phyloP scores from a whole-genome alignment of 1,139 yeast genomes.

The Yamadazyma friedrichii region DNA sequence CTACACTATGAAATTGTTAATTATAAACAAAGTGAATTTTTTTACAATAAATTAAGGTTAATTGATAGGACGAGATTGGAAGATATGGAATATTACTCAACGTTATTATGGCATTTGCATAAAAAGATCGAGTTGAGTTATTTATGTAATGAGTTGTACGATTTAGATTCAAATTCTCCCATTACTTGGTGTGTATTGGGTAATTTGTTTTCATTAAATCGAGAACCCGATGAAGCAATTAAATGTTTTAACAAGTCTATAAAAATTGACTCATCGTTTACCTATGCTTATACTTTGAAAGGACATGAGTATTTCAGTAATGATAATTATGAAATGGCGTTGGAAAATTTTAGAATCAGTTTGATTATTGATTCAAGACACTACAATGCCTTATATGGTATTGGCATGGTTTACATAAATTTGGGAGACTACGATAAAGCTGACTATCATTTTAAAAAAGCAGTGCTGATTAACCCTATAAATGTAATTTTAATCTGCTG shows the following conservation, averaged over 20 bases:
- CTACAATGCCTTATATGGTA: constrained; percentile 93
- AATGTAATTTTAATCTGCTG: constrained; percentile 90
- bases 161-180: constrained; percentile 62
- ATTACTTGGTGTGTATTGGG: constrained; percentile 95
- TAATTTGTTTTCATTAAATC: constrained; percentile 76
- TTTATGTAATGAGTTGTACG: constrained; percentile 78
- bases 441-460: constrained; percentile 83
- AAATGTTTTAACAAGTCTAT: constrained; percentile 83
- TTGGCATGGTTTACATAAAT: constrained; percentile 91
- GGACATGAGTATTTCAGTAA: constrained; percentile 91
- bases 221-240: constrained; percentile 90
- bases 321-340: constrained; percentile 89
- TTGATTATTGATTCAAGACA: constrained; percentile 76
- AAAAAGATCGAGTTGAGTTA: constrained; percentile 78
- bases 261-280: constrained; percentile 65
- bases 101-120: constrained; percentile 89
- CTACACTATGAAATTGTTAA: constrained; percentile 86
- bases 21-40: constrained; percentile 71
- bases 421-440: constrained; percentile 84
- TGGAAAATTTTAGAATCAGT: constrained; percentile 79
- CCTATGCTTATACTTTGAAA: constrained; percentile 88
- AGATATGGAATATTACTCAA: constrained; percentile 91
- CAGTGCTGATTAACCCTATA: constrained; percentile 84
- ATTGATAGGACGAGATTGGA: constrained; percentile 77
- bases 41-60: constrained; percentile 60